These are phyloP conservation scores for Xylariales sp. DNA, from an alignment of 2,329 filamentous ascomycete genomes.

Conservation along the genomic window DNA sequence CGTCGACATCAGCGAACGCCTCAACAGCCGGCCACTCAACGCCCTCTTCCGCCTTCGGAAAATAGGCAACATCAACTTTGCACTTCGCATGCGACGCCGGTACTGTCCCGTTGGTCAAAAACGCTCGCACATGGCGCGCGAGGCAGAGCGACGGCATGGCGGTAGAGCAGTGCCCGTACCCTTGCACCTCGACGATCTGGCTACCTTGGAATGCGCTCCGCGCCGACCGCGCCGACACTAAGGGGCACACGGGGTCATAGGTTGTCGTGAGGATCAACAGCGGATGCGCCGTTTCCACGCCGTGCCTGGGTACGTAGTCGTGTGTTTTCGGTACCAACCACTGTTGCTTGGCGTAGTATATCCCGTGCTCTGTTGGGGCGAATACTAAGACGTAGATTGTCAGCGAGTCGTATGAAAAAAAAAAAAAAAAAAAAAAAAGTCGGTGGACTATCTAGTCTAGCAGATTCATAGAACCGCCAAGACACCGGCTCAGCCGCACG, in stretches of 20 bases:
- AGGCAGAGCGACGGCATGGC: constrained; percentile 54
- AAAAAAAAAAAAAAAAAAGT: neutral
- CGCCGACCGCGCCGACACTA: constrained; percentile 55
- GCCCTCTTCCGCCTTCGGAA: constrained; percentile 46
- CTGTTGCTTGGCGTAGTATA: constrained; percentile 48
- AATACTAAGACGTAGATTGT: constrained; percentile 41
- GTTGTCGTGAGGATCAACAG: constrained; percentile 67
- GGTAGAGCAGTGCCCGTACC: constrained; percentile 57
- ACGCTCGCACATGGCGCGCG: constrained; percentile 52
- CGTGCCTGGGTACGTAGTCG: constrained; percentile 44
- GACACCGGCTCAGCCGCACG: neutral
- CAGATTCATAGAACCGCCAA: no score
- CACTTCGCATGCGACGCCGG: constrained; percentile 53
- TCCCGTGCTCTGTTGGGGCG: constrained; percentile 42
- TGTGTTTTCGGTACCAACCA: constrained; percentile 49
- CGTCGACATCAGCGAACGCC: neutral
- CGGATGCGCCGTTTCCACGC: constrained; percentile 59
- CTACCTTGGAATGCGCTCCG: constrained; percentile 53
- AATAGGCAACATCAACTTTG: constrained; percentile 55
- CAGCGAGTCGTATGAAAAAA: neutral
- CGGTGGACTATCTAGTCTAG: no score
- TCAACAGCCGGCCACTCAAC: neutral
- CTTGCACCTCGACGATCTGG: constrained; percentile 55
- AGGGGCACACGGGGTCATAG: constrained; percentile 67
- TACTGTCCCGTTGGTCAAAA: constrained; percentile 53